Base-by-base conservation (phyloP, 2,329 filamentous ascomycete species). In the Westerdykella ornata region DNA sequence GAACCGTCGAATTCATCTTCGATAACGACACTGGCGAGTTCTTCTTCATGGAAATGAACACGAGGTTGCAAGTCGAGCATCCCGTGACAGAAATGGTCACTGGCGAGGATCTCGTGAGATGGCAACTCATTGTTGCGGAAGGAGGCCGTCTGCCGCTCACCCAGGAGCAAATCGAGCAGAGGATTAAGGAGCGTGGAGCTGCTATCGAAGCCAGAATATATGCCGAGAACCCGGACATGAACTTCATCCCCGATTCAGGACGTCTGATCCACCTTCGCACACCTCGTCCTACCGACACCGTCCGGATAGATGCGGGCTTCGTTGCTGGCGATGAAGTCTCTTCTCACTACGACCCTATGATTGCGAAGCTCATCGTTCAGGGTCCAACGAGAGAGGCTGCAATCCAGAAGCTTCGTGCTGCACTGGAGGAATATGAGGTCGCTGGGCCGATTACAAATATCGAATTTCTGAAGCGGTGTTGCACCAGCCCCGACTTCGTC, bases 281-380 rank as follows among this genome's bases (percentile, higher is more conserved):
- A 1, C 89, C 90, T 0, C 64, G 71, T 37, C 70, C 76, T 5
- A 77, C 80, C 29, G 75, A 83, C 1, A 84, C 88, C 48, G 78
- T 97, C 22, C 82, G 92, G 31, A 88, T 98, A 50, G 92, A 98
- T 59, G 88, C 89, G 35, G 92, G 92, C 1, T 97, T 97, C 63
- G 79, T 89, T 19, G 77, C 88, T 52, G 92, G 92, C 18, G 90
- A 95, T 62, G 87, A 88, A 48, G 86, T 98, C 2, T 94, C 89
- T 0, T 87, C 90, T 44, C 86, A 92, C 41, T 98, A 98, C 66
- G 92, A 98, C 55, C 92, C 92, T 19, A 98, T 98, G 92, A 95
- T 98, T 52, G 87, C 92, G 34, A 98, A 98, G 69, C 77, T 98
- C 39, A 98, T 98, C 54, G 88, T 97, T 5, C 80, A 86, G 43